Base-by-base conservation (phyloP, 2,329 filamentous ascomycete species). In the Alternaria gansuensis region DNA sequence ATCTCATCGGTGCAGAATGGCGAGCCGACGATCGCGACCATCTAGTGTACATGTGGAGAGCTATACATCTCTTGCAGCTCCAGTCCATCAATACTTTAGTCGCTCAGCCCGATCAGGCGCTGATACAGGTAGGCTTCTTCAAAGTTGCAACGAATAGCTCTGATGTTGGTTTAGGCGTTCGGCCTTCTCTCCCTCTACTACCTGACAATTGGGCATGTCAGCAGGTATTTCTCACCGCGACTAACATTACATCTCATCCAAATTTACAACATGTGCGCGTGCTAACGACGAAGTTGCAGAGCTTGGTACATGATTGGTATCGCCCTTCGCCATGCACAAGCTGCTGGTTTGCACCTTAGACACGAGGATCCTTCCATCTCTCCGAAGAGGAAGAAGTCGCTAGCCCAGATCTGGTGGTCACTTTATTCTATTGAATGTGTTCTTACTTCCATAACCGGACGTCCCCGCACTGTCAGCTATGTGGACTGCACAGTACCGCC, bases 101-200 rank as follows among this genome's bases (percentile, higher is more conserved):
- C 71, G 72, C 61, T 62, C 74, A 60, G 62, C 72, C 58, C 0
- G 59, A 60, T 8, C 56, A 64, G 21, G 31, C 34, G 3, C 41
- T 60, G 13, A 68, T 68, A 43, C 66, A 67, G 54, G 64, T 64
- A 50, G 23, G 44, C 8, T 44, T 4, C 23, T n/a, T 5, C 3
- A 14, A 17, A 14, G 2, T 3, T 17, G 10, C 11, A 29, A 29
- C 5, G 8, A 5, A 36, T 55, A 37, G 2, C 17, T 45, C 74
- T 52, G 62, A 73, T 28, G 2, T 1, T 7, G 4, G 7, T 58
- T 2, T 66, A 75, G 56, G 68, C 78, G 9, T 60, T 68, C 9
- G 75, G 72, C 10, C 63, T 80, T 23, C 68, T 75, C n/a, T 69
- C 70, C 3, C 70, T 79, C 34, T 79, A 79, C 54, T 75, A 76